These are phyloP conservation scores for Chenopodium berlandieri DNA, from an alignment of 148 eudicot species.

Conservation along the genomic window DNA sequence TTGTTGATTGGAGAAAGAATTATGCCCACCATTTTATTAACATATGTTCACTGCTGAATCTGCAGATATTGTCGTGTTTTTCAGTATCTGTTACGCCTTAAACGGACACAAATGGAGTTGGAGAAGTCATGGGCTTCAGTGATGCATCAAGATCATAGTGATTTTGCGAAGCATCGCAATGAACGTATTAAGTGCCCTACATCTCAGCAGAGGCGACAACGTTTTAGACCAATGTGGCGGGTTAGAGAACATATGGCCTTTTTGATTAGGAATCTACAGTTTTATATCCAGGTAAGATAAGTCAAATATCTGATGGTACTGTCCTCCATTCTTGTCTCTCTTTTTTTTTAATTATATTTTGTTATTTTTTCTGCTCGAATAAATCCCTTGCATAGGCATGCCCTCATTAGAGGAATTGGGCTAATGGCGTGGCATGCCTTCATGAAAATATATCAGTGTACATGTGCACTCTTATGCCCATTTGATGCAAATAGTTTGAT, in stretches of 20 bases:
- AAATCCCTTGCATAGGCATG: neutral
- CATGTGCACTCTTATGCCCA: neutral
- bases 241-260: slow-evolving; percentile 98
- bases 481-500: neutral
- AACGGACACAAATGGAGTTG: slow-evolving; percentile 97
- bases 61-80: slow-evolving; percentile 82
- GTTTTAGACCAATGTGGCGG: slow-evolving; percentile 93
- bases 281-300: slow-evolving; percentile 79
- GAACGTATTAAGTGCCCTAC: slow-evolving; percentile 44
- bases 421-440: neutral
- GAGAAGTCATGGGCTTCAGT: slow-evolving; percentile 98
- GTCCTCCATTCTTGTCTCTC: neutral
- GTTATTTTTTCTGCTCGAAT: neutral
- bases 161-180: slow-evolving; percentile 66
- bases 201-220: slow-evolving; percentile 70
- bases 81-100: slow-evolving; percentile 87
- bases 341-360: neutral
- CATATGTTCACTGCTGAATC: neutral
- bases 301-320: neutral
- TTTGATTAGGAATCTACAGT: slow-evolving; percentile 92
- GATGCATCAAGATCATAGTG: slow-evolving; percentile 92
- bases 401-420: neutral
- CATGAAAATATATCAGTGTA: neutral
- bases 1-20: neutral
- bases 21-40: neutral